Conservation (phyloP, 2,329 filamentous ascomycete genomes). For the Cryphonectria nitschkei region DNA sequence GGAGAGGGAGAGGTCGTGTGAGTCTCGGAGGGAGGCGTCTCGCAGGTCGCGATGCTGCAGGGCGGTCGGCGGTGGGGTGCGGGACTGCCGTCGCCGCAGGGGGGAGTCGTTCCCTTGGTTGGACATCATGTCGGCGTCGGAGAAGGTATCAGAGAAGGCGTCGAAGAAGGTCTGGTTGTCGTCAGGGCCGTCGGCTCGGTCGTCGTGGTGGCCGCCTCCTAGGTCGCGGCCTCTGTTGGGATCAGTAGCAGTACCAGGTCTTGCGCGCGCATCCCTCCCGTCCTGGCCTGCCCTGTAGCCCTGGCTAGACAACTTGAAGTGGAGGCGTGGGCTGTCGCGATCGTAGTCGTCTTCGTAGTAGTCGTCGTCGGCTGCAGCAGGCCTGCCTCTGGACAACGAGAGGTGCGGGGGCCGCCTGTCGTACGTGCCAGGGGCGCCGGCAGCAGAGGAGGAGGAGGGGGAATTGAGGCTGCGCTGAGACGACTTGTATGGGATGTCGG, state of each 20-base stretch:
- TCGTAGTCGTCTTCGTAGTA: constrained; percentile 35
- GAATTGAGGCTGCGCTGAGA: constrained; percentile 24
- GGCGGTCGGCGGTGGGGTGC: constrained; percentile 34
- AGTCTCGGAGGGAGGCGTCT: constrained; percentile 53
- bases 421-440: constrained; percentile 22
- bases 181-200: constrained; percentile 32
- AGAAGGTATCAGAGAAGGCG: constrained; percentile 45
- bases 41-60: constrained; percentile 34
- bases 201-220: constrained; percentile 4
- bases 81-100: constrained; percentile 34
- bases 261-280: constrained; percentile 25
- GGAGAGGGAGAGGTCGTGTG: constrained; percentile 84
- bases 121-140: constrained; percentile 37
- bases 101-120: constrained; percentile 26
- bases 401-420: constrained; percentile 34
- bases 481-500: constrained; percentile 26
- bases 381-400: constrained; percentile 34
- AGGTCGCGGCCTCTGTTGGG: constrained; percentile 21
- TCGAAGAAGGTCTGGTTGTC: constrained; percentile 38
- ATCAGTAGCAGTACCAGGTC: constrained; percentile 13
- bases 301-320: constrained; percentile 18
- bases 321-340: constrained; percentile 28
- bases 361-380: neutral
- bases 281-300: constrained; percentile 17
- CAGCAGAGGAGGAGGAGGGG: constrained; percentile 31